A percentile compares a stretch with the other conserved stretches of the same genome.
Evolutionary conservation across 2,329 filamentous ascomycete species (phyloP).

Genomic region (Colletotrichum gloeosporioides): DNA sequence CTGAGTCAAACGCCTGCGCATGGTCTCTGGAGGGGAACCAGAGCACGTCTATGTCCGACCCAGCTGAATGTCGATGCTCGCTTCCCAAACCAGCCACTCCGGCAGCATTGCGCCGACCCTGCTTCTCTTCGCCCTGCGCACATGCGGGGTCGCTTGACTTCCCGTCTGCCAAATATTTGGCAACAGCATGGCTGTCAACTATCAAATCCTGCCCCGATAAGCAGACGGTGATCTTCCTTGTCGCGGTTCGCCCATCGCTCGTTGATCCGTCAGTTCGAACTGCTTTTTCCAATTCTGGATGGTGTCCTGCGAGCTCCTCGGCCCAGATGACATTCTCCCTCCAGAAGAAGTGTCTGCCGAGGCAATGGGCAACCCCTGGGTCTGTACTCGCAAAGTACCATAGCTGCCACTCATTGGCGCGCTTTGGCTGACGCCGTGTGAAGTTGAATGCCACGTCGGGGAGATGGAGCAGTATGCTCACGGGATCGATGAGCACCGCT

Average conservation of each 20-base stretch:
- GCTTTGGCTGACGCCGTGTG: conserved; percentile 54
- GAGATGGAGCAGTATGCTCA: conserved; percentile 70
- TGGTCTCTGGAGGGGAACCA: conserved; percentile 69
- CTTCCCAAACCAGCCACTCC: not conserved
- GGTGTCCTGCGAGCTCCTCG: conserved; percentile 57
- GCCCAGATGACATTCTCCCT: conserved; percentile 73
- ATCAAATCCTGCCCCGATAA: conserved; percentile 69
- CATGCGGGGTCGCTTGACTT: conserved; percentile 17
- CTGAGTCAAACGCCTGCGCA: conserved; percentile 63
- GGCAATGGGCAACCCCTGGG: conserved; percentile 67
- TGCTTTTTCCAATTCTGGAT: not conserved
- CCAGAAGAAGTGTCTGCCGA: conserved; percentile 76
- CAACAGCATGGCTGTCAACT: conserved; percentile 64
- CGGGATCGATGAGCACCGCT: conserved; percentile 62
- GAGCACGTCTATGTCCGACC: conserved; percentile 57
- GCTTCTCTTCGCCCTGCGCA: conserved; percentile 21
- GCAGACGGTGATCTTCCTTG: conserved; percentile 57
- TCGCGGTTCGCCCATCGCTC: conserved; percentile 22
- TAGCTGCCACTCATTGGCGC: conserved; percentile 73
- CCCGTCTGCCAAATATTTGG: conserved; percentile 53
- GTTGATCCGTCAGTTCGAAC: not conserved
- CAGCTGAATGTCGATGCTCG: not conserved
- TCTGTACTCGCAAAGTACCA: conserved; percentile 76
- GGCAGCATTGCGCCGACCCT: conserved; percentile 6
- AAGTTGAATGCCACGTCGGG: conserved; percentile 78